Evolutionary conservation across 2,329 filamentous ascomycete species (phyloP), one percentile per base, ranked within the genome.

Genomic region (Paracamarosporium sp.): DNA sequence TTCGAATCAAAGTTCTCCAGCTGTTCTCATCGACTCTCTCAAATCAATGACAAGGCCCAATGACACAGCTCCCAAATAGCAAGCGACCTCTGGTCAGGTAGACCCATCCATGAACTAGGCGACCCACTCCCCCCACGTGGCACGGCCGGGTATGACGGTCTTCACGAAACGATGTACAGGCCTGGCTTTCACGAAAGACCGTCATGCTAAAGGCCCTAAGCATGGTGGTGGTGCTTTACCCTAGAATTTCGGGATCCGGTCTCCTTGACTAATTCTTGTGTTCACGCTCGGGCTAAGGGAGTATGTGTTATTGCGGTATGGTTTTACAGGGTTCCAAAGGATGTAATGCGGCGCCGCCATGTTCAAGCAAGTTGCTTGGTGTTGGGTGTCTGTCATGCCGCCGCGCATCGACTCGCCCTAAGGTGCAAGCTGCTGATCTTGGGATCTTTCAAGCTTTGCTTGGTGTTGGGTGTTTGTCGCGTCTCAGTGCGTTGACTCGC

Each of bases 321-420:
- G 3, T 25, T 27, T 17, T n/a, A 9, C 7, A 11, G 22, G 31
- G 22, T 38, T 31, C 15, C 46, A 22, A 31, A 24, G 6, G 48
- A n/a, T 20, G 25, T 41, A 38, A 9, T 15, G 3, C 9, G 9
- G 36, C 36, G 12, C 48, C 35, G 24, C 11, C 25, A n/a, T 13
- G 3, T 22, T 41, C 48, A 51, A 40, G 27, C 48, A 35, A 15
- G 28, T 51, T 27, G 48, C 35, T 40, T 51, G 48, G 48, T 51
- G 48, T 51, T 40, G 48, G 47, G 27, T 51, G 48, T 43, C 20
- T 51, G 48, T 51, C 36, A 2, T 33, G 48, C 48, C 48, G 12
- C 15, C 11, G 48, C 25, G 48, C 48, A 30, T 3, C 15, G 48
- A 51, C 48, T 50, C 48, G 36, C 35, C 20, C 15, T 15, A 33